These are phyloP conservation scores for Eimeria zaria DNA, from an alignment of 169 alveolate species.

Conservation along the genomic window DNA sequence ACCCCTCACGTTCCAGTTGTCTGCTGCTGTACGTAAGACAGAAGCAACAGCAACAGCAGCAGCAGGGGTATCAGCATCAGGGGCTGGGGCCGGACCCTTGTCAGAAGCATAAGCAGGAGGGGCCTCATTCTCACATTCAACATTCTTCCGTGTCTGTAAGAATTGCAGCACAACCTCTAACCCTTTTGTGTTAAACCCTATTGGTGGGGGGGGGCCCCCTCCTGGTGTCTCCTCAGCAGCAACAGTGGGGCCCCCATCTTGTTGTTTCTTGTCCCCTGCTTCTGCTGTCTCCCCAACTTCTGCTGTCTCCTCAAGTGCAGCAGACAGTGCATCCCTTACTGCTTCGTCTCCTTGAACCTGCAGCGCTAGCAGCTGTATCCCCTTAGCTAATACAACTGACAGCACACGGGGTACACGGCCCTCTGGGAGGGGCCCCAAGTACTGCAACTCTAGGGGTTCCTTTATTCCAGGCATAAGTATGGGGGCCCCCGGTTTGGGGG, in stretches of 20 bases:
- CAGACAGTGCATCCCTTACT: neutral
- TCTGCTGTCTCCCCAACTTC: no score
- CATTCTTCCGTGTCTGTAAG: neutral
- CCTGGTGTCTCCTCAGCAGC: no score
- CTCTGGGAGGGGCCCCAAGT: no score
- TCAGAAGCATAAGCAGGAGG: neutral
- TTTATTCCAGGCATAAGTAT: no score
- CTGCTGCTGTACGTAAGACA: neutral
- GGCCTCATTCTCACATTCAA: no score
- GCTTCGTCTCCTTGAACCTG: neutral
- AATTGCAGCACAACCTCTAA: neutral
- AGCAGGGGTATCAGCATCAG: neutral
- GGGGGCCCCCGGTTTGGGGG: no score
- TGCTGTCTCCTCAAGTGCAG: no score
- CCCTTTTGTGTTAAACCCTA: neutral
- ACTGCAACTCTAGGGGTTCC: no score
- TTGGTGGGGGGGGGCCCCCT: no score
- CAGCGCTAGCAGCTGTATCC: neutral
- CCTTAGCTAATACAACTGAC: neutral
- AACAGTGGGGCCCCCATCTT: no score
- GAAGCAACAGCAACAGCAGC: slow-evolving; percentile 36
- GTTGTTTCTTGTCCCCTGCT: no score
- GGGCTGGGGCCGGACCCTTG: no score
- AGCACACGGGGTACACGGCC: neutral
- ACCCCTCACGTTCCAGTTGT: neutral